Base-by-base conservation (phyloP, 306 rosid genomes). In the Malus orientalis region DNA sequence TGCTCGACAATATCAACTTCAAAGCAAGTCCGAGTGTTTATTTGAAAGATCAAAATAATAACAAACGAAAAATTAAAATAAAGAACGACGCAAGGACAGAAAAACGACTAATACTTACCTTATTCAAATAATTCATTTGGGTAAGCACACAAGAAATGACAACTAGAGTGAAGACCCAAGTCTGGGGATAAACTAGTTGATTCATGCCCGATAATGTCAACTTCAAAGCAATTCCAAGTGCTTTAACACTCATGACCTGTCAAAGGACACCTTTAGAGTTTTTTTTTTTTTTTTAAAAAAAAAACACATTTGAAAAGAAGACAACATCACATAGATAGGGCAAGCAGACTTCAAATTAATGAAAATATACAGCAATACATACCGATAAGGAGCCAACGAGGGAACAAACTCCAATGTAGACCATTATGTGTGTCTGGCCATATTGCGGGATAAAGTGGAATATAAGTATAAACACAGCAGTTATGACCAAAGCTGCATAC, bases 221-320 rank as follows among this genome's bases (percentile, higher is more conserved):
- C 88, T 96, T 96, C 87, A 96, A 80, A 77, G 98, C 99, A 85
- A 96, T 96, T 79, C 99, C 99, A 68, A 96, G 89, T 68, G 98
- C 99, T 87, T 92, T 96, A 70, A 96, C 99, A 80, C 99, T 91
- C 99, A 96, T 96, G 78, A 96, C 99, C 98, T 95, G 87, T 82
- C 83, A 84, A 85, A 81, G 25, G 72, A 79, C 69, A 75, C 74
- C 70, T 76, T 82, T 57, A 54, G 45, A 45, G 38, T 32, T 57
- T 32, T 32, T 32, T 4, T 32, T n/a, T n/a, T n/a, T n/a, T n/a
- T n/a, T n/a, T n/a, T n/a, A 25, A 25, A n/a, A n/a, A n/a, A n/a
- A 25, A 25, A 71, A 81, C 80, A 58, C 55, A 78, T 71, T 70
- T 74, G 42, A 66, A 11, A 65, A 76, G 59, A 66, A 77, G 51